Base-by-base conservation (phyloP, 108 stramenopile genomes). In the Discostella stelligeroides region DNA sequence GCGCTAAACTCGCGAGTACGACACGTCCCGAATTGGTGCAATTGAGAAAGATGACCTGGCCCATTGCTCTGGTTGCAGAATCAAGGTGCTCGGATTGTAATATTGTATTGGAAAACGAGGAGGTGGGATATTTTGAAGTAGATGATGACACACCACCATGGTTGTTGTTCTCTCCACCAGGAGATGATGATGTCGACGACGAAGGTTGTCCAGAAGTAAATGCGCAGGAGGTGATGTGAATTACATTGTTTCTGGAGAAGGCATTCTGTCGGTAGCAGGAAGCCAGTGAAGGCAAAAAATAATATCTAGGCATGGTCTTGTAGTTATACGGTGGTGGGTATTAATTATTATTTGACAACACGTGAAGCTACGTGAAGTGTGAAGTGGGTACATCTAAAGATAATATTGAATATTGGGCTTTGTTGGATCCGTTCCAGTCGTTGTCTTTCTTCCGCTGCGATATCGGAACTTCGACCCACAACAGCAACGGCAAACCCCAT, bases 41-140 rank as follows among this genome's bases (percentile, higher is more conserved):
- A 75, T 91, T 88, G 34, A 89, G 75, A 57, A 94, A 91, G 24
- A 94, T 88, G 3, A 94, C 92, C 70, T 94, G 92, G 4, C 90
- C 92, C 13, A 89, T 51, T 30, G 82, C 80, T 23, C 75, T 69
- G n/a, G 60, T 68, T 4, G 80, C 71, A 17, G 59, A 59, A 13
- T 88, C 84, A 15, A 79, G 14, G 6, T 20, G 54, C 24, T 65
- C 55, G 12, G 45, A 59, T 49, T 48, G 27, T 14, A 55, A 55
- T 20, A 29, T 55, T 3, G 54, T n/a, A n/a, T n/a, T 30, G 11
- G 46, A 38, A 11, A 28, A 1, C 15, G 45, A 14, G 25, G 72
- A 43, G 24, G 30, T 9, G 25, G 62, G 13, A 0, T 41, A 3
- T 18, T 8, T 21, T 11, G 48, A n/a, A 27, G 30, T 29, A 45